Base-by-base conservation (phyloP, 805 yeast genomes). In the Schizosaccharomyces octosporus region DNA sequence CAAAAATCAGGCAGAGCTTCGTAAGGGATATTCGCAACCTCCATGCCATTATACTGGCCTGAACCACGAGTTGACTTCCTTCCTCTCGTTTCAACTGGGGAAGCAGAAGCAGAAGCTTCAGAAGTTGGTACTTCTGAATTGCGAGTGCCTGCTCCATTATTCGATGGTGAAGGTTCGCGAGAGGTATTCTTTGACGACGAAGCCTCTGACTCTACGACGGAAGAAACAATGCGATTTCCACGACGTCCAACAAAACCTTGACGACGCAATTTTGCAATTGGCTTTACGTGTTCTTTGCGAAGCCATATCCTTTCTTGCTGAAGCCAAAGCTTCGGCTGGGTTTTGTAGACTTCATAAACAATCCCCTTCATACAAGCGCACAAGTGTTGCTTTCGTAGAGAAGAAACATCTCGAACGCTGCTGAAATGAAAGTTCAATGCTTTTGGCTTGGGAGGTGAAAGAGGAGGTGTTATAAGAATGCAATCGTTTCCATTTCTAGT, bases 1-100 rank as follows among this genome's bases (percentile, higher is more conserved):
- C 87, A 81, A 72, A 77, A 87, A 71, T 88, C 95, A 45, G 88
- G 88, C 62, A 89, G 64, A 63, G 27, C 59, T 31, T 55, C 59
- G 27, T 21, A 55, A 6, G 59, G 59, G 4, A 55, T 19, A 15
- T 29, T 31, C 5, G 59, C 59, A 31, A 55, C 59, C 15, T 55
- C 59, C 21, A 36, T 31, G 4, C 32, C 59, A 57, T n/a, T 41
- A 15, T 51, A 19, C 3, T 17, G 31, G 9, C 36, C 31, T 19
- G n/a, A 7, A 1, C 36, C 57, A 24, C 57, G 57, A 6, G 36
- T 29, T 13, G 57, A 51, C 21, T 51, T 21, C 27, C 36, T 51
- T 29, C 31, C 19, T 9, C 57, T 21, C 5, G 51, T 24, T 24
- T 45, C 51, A 4, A 45, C 27, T 3, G 51, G 21, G 9, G 51